Base-by-base conservation (phyloP, 352 stramenopile species). In the Peronosclerospora sorghi region DNA sequence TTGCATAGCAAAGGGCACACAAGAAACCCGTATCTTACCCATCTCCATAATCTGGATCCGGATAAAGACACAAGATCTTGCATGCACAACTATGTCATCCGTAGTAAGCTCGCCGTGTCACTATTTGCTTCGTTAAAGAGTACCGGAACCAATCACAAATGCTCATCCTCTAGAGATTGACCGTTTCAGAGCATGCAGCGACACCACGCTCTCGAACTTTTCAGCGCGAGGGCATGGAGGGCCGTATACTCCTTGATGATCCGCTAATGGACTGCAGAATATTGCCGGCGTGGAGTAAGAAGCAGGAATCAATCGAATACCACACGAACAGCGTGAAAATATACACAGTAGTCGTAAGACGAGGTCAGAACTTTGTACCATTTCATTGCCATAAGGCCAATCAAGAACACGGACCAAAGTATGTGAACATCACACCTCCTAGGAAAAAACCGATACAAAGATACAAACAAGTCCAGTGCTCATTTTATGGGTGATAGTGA, bases 401-500 rank as follows among this genome's bases (percentile, higher is more conserved):
- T 91, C 79, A 86, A 83, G 57, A 91, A 91, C 79, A 91, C 79
- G 79, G 79, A 91, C 79, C 79, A 91, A 91, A 89, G 79, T 88
- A 89, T 78, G 45, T 74, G 62, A 71, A 86, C 76, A 78, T 91
- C 79, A 84, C 53, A 63, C 72, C 72, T 70, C 51, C 58, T 45
- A 40, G 20, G 42, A 10, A 9, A 5, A 12, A 36, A 18, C 9
- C 5, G 8, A 9, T 34, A 34, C 4, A 34, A n/a, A 21, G 17
- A 47, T 15, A n/a, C n/a, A n/a, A n/a, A n/a, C n/a, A n/a, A n/a
- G n/a, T n/a, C n/a, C n/a, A 83, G 70, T 55, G 79, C 79, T 92
- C 79, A 92, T 84, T 86, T 89, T 89, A 92, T 92, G 79, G 79
- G 79, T 92, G 79, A 92, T 92, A 88, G 76, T 92, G 76, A 85